Conservation (phyloP, 2,329 filamentous ascomycete species). For the Aureobasidium zeae region DNA sequence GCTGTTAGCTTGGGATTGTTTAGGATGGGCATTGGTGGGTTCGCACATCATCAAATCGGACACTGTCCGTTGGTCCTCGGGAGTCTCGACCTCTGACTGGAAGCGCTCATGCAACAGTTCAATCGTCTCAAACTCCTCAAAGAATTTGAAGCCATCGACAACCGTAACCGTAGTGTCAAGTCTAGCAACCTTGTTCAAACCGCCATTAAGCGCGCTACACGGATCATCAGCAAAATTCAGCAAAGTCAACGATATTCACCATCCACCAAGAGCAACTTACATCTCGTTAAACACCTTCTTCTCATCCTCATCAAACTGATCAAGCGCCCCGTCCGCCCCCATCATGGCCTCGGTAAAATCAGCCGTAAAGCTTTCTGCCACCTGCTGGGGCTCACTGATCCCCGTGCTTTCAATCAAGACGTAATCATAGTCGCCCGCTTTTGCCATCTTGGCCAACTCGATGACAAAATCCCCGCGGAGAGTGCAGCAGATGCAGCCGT, state of each 20-base stretch:
- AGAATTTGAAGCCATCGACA: slow-evolving; percentile 63
- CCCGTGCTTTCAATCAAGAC: slow-evolving; percentile 63
- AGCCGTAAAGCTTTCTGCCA: slow-evolving; percentile 63
- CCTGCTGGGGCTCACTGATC: slow-evolving; percentile 64
- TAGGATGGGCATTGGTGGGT: too few relatives aligned
- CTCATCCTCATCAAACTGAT: slow-evolving; percentile 35
- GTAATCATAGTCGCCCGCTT: slow-evolving; percentile 58
- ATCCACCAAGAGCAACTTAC: slow-evolving; percentile 30
- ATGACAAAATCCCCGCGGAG: slow-evolving; percentile 61
- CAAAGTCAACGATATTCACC: background rate
- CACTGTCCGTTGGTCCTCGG: slow-evolving; percentile 62
- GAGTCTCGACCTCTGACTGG: slow-evolving; percentile 49
- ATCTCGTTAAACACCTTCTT: slow-evolving; percentile 39
- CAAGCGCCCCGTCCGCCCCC: slow-evolving; percentile 24
- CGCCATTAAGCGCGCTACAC: slow-evolving; percentile 46
- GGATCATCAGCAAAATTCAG: slow-evolving; percentile 10
- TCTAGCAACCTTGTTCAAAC: slow-evolving; percentile 54
- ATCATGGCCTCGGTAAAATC: slow-evolving; percentile 35
- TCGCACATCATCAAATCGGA: slow-evolving; percentile 57
- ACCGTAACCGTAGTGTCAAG: slow-evolving; percentile 66
- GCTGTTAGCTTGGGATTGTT: background rate
- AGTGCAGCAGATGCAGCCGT: slow-evolving; percentile 67
- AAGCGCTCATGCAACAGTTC: slow-evolving; percentile 58
- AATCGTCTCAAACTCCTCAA: slow-evolving; percentile 61
- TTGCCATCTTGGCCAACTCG: slow-evolving; percentile 56